Base-by-base conservation (phyloP, 805 yeast genomes). In the Starmera amethionina region DNA sequence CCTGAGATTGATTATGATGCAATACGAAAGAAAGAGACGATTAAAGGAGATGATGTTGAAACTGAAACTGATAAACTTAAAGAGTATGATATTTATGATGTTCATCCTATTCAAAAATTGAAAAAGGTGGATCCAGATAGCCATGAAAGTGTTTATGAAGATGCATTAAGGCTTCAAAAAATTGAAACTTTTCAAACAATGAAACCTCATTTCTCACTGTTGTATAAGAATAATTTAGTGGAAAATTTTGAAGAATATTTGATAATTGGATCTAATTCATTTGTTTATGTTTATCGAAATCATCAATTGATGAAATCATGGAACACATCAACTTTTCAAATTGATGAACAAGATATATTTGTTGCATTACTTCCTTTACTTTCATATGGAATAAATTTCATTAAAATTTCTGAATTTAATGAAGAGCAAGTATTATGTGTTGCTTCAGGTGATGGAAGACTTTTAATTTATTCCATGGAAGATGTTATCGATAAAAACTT, bases 381-480 rank as follows among this genome's bases (percentile, higher is more conserved):
- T 37, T 82, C 82, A 2, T 81, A 75, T 51, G 65, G 77, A 0
- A 65, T 79, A 18, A 81, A 81, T 46, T 70, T 54, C 46, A 38
- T 80, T 34, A 72, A 66, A 39, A 46, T 63, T 8, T 59, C 56
- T 1, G 46, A 40, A 18, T 64, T 76, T 43, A 45, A 57, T 18
- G 64, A 58, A 1, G 49, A 52, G 14, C 73, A 70, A 40, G 69
- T 72, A 0, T 42, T 82, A 7, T 68, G 64, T 1, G 65, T 65
- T 4, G 74, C 80, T 36, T 47, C 64, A 13, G 86, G 79, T 50
- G 77, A 75, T 52, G 86, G 86, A 0, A 48, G 70, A 7, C 63
- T 68, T 0, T 43, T 71, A 37, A 43, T 79, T 0, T 65, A 49
- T 49, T 54, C 64, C 39, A 42, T 67, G 2, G 55, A 54, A 5